These are phyloP conservation scores for Akanthomyces lecanii DNA, from an alignment of 2,329 filamentous ascomycete genomes.

Conservation along the genomic window DNA sequence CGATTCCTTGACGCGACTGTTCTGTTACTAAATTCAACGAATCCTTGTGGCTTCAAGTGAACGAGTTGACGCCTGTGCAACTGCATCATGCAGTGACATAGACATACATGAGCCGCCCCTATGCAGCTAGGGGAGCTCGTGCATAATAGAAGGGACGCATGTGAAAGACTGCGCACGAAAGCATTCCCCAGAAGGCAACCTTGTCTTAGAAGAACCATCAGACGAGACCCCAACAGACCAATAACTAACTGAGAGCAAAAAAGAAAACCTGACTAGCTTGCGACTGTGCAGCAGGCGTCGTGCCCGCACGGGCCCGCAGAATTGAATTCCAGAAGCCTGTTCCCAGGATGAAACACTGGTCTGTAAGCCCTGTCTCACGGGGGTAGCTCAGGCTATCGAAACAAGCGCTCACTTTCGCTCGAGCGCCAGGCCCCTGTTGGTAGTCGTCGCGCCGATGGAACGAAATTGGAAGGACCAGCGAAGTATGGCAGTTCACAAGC, in stretches of 20 bases:
- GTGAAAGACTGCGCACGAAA: not conserved
- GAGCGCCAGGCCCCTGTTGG: not conserved
- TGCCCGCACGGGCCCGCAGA: not conserved
- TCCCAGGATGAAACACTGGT: constrained; percentile 1
- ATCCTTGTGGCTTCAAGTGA: not conserved
- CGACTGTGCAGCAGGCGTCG: too few relatives aligned
- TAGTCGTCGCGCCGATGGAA: not conserved
- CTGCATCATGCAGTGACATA: constrained; percentile 3
- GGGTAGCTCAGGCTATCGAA: not conserved
- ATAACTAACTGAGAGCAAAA: not conserved
- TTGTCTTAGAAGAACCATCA: not conserved
- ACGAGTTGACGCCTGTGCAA: constrained; percentile 4
- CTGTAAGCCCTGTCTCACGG: not conserved
- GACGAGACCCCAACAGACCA: not conserved
- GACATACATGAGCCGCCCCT: not conserved
- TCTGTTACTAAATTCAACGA: not conserved
- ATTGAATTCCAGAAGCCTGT: not conserved
- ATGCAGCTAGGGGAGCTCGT: not conserved
- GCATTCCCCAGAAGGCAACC: not conserved
- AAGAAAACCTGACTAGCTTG: not conserved
- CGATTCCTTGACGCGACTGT: not conserved
- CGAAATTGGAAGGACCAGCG: not conserved
- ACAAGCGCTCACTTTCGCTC: constrained; percentile 4
- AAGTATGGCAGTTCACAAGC: not conserved
- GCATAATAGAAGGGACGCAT: not conserved